Percentiles rank a stretch among this genome's conserved stretches.
Conservation (phyloP, 805 yeast genomes). For the Cyberlindnera samutprakarnensis region DNA sequence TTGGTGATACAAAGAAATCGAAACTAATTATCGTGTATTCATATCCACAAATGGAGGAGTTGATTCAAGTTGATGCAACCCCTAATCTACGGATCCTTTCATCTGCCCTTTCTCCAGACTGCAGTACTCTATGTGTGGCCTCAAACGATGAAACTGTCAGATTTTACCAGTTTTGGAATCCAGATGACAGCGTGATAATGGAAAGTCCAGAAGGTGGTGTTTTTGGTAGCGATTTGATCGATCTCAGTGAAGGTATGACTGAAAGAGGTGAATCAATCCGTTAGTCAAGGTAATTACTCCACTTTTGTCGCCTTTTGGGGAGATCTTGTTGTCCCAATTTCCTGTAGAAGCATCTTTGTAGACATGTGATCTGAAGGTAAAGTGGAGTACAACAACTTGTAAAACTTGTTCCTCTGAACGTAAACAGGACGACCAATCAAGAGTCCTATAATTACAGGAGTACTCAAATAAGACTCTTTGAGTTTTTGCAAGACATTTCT, state of each 20-base stretch:
- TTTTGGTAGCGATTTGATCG: slow-evolving; percentile 51
- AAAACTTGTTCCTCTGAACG: slow-evolving; percentile 41
- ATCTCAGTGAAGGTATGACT: slow-evolving; percentile 47
- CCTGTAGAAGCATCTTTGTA: background rate
- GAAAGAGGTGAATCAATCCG: slow-evolving; percentile 23
- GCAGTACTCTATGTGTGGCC: slow-evolving; percentile 58
- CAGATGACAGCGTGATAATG: slow-evolving; percentile 25
- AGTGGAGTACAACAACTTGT: slow-evolving; percentile 44
- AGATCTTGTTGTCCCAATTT: background rate
- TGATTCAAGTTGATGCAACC: slow-evolving; percentile 42
- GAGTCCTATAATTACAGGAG: slow-evolving; percentile 31
- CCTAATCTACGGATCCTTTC: slow-evolving; percentile 53
- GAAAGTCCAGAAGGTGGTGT: slow-evolving; percentile 38
- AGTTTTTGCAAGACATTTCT: slow-evolving; percentile 31
- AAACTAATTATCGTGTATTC: slow-evolving; percentile 51
- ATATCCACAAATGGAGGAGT: slow-evolving; percentile 54
- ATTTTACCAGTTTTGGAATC: slow-evolving; percentile 67
- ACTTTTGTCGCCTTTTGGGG: background rate
- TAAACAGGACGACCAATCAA: slow-evolving; percentile 36
- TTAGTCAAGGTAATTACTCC: slow-evolving; percentile 17
- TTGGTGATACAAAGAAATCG: slow-evolving; percentile 47
- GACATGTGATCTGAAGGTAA: slow-evolving; percentile 29
- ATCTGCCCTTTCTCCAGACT: slow-evolving; percentile 61
- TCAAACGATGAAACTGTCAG: slow-evolving; percentile 73
- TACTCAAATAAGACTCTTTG: slow-evolving; percentile 35